Evolutionary conservation across 371 early-diverging fungal genomes (phyloP).

Genomic region (Dichotomocladium elegans): DNA sequence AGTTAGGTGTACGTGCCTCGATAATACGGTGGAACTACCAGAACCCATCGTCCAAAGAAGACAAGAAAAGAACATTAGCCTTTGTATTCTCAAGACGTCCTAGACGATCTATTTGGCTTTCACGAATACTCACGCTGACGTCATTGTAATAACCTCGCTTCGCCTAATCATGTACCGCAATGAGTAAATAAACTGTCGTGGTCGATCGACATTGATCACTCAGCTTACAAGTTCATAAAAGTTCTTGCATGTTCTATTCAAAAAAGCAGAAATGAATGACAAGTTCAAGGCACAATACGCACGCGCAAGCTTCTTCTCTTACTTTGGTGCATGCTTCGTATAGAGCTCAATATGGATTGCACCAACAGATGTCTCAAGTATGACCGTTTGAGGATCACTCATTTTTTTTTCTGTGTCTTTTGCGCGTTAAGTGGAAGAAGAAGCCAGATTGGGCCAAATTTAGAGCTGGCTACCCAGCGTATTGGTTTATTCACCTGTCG

Average conservation of each 20-base stretch:
- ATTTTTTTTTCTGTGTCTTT: background rate
- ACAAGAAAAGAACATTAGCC: too few relatives aligned
- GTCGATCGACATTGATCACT: too few relatives aligned
- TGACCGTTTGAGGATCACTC: slow-evolving; percentile 29
- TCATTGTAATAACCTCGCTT: slow-evolving; percentile 66
- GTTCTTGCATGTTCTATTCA: slow-evolving; percentile 66
- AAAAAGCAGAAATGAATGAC: too few relatives aligned
- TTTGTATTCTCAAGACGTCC: background rate
- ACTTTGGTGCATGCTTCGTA: slow-evolving; percentile 68
- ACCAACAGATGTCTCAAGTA: slow-evolving; percentile 67
- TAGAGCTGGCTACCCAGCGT: too few relatives aligned
- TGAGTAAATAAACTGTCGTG: too few relatives aligned
- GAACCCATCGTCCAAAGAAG: too few relatives aligned
- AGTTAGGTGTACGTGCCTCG: slow-evolving; percentile 32
- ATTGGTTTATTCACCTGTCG: too few relatives aligned
- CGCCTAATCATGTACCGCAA: too few relatives aligned
- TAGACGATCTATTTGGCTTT: too few relatives aligned
- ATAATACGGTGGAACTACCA: slow-evolving; percentile 77
- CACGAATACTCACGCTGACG: slow-evolving; percentile 63
- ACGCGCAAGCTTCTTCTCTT: slow-evolving; percentile 4
- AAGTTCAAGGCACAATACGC: too few relatives aligned
- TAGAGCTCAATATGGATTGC: slow-evolving; percentile 66
- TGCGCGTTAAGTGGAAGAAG: background rate
- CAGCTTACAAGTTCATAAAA: slow-evolving; percentile 65
- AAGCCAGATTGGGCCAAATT: too few relatives aligned